Conservation (phyloP, 2,329 filamentous ascomycete genomes). For the Arthrobotrys pseudoclavata region DNA sequence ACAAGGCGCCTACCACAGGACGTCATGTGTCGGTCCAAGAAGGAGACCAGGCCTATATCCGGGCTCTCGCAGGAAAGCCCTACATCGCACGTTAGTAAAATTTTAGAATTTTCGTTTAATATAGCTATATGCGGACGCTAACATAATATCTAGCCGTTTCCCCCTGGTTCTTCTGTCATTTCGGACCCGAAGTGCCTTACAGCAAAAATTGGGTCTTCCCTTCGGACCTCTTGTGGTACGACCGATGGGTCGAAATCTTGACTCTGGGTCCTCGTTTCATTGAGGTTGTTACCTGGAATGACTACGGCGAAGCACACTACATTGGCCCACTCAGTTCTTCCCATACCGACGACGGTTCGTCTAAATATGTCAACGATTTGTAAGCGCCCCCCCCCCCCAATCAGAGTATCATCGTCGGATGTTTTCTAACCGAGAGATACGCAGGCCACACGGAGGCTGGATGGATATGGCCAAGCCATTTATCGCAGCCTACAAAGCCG, state of each 20-base stretch:
- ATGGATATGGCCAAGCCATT: slow-evolving; percentile 69
- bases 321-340: slow-evolving; percentile 69
- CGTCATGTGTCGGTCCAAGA: slow-evolving; percentile 1
- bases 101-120: not conserved
- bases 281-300: slow-evolving; percentile 74
- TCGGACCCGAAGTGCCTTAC: slow-evolving; percentile 71
- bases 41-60: slow-evolving; percentile 66
- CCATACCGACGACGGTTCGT: slow-evolving; percentile 69
- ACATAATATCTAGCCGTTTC: slow-evolving; percentile 65
- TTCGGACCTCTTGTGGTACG: slow-evolving; percentile 73
- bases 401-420: not conserved
- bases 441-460: slow-evolving; percentile 70
- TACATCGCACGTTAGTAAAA: slow-evolving; percentile 66
- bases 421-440: not conserved
- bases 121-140: not conserved
- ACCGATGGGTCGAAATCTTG: slow-evolving; percentile 72
- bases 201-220: slow-evolving; percentile 75
- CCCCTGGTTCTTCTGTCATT: slow-evolving; percentile 70
- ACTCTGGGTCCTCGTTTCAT: slow-evolving; percentile 70
- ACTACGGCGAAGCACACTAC: slow-evolving; percentile 74
- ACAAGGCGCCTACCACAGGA: slow-evolving; percentile 65
- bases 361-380: slow-evolving; percentile 67
- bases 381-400: not conserved
- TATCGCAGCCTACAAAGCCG: slow-evolving; percentile 70
- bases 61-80: slow-evolving; percentile 66